Percentiles rank a stretch among this genome's conserved stretches.
Evolutionary conservation across 2,329 filamentous ascomycete species (phyloP).

Genomic region (Beauveria asiatica): DNA sequence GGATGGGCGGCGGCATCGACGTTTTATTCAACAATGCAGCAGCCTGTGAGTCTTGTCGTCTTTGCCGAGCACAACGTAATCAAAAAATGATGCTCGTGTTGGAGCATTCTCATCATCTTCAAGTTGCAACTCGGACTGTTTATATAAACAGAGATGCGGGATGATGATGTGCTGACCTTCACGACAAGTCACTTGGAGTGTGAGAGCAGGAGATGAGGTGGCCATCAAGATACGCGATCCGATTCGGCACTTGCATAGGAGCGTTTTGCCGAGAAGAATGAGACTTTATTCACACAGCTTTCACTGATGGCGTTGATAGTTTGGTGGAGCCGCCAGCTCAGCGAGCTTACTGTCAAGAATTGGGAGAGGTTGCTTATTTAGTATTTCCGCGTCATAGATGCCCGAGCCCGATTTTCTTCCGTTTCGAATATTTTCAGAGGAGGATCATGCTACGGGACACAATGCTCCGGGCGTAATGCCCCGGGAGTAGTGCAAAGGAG

Average conservation of each 20-base stretch:
- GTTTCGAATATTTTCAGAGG: background rate
- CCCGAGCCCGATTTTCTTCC: background rate
- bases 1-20: conserved; percentile 61
- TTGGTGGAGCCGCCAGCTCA: background rate
- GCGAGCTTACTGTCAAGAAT: too few relatives aligned
- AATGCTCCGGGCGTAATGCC: too few relatives aligned
- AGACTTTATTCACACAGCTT: too few relatives aligned
- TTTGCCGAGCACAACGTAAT: too few relatives aligned
- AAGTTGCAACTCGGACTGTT: too few relatives aligned
- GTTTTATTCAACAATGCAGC: conserved; percentile 68
- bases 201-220: background rate
- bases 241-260: too few relatives aligned
- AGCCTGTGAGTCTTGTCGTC: conserved; percentile 45
- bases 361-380: background rate
- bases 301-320: too few relatives aligned
- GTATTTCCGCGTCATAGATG: background rate
- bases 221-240: too few relatives aligned
- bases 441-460: background rate
- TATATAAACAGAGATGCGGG: too few relatives aligned
- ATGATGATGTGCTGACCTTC: background rate
- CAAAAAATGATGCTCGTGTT: too few relatives aligned
- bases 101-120: too few relatives aligned
- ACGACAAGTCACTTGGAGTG: background rate
- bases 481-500: background rate
- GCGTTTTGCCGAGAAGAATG: too few relatives aligned